Conservation (phyloP, 2,329 filamentous ascomycete species). For the Tolypocladium guangdongense region DNA sequence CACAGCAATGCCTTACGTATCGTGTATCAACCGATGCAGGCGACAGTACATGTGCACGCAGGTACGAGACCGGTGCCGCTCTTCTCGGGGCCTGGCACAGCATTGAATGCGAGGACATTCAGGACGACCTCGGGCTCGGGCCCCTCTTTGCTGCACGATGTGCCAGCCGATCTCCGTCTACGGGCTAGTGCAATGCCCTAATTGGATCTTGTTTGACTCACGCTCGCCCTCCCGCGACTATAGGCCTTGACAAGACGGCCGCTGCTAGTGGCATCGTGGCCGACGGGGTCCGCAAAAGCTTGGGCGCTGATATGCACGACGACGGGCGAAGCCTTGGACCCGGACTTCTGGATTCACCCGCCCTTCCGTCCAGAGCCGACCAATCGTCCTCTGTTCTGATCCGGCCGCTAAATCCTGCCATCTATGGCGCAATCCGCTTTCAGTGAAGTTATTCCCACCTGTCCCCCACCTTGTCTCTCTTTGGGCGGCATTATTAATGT, state of each 20-base stretch:
- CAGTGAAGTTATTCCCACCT: too few relatives aligned
- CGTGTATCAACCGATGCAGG: background rate
- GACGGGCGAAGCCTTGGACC: background rate
- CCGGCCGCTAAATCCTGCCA: background rate
- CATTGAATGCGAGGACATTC: background rate
- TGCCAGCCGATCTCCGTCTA: slow-evolving; percentile 7
- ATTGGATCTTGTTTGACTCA: slow-evolving; percentile 3
- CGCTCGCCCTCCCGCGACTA: background rate
- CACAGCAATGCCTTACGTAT: too few relatives aligned
- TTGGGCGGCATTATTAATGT: background rate
- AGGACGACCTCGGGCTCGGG: background rate
- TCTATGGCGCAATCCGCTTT: background rate
- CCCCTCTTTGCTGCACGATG: slow-evolving; percentile 5
- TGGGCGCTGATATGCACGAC: background rate
- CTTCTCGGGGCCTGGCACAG: background rate
- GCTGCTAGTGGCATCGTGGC: background rate
- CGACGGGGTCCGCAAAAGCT: background rate
- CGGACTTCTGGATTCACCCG: background rate
- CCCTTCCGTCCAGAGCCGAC: background rate
- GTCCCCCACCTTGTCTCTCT: too few relatives aligned
- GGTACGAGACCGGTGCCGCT: background rate
- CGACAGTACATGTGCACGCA: background rate
- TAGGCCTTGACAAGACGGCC: background rate
- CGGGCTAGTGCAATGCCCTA: slow-evolving; percentile 5
- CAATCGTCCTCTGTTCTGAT: background rate